These are phyloP conservation scores for Bruguiera parviflora DNA, from an alignment of 345 rosid species.

Conservation along the genomic window DNA sequence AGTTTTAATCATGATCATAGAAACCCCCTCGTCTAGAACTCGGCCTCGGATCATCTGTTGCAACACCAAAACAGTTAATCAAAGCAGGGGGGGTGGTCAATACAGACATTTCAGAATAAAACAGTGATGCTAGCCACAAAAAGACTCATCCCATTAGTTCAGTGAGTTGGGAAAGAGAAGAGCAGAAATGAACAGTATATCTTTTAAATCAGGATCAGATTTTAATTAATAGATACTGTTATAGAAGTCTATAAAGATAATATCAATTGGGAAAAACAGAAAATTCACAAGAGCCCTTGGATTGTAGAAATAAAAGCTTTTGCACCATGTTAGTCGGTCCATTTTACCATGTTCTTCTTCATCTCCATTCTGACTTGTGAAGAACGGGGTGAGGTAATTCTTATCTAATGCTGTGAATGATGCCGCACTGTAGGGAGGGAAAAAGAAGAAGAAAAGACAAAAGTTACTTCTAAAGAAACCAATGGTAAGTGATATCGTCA, in stretches of 20 bases:
- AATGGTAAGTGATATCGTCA: neutral
- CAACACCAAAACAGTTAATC: neutral
- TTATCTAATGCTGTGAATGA: conserved; percentile 72
- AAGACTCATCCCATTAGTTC: too few species aligned
- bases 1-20: conserved; percentile 26
- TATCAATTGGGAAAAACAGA: too few species aligned
- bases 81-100: too few species aligned
- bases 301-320: neutral
- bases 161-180: too few species aligned
- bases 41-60: conserved; percentile 44
- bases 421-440: conserved; percentile 49
- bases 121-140: too few species aligned
- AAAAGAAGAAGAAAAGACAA: neutral
- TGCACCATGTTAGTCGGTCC: neutral
- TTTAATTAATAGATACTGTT: too few species aligned
- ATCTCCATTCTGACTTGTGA: conserved; percentile 79
- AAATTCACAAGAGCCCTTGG: too few species aligned
- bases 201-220: too few species aligned
- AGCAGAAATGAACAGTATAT: too few species aligned
- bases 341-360: conserved; percentile 53
- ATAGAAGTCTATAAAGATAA: too few species aligned
- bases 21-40: conserved; percentile 40
- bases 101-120: too few species aligned
- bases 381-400: conserved; percentile 82
- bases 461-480: neutral